Evolutionary conservation across 2,329 filamentous ascomycete genomes (phyloP).

Genomic region (Raffaelea ambrosiae): DNA sequence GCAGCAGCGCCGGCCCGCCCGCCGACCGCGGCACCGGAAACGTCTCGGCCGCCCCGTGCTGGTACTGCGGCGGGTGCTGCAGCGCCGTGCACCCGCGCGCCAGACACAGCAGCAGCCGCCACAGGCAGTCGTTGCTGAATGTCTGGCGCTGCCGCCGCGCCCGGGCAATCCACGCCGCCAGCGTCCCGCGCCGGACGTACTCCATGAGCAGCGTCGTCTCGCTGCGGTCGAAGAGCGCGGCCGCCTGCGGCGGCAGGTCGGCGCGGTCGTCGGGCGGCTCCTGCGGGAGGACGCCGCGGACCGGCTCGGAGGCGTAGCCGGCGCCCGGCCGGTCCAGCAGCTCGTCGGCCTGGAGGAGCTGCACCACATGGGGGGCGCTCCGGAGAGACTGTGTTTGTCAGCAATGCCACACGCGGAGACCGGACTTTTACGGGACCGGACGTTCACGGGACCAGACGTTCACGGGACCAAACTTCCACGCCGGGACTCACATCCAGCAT

Average conservation of each 20-base stretch:
- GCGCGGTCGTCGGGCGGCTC: neutral
- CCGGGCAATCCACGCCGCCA: slow-evolving; percentile 8
- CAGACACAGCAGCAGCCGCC: slow-evolving; percentile 13
- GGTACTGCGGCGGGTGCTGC: slow-evolving; percentile 8
- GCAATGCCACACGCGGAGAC: neutral
- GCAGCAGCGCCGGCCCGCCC: no score
- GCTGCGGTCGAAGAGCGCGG: neutral
- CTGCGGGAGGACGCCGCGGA: slow-evolving; percentile 1
- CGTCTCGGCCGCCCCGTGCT: neutral
- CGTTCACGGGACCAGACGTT: no score
- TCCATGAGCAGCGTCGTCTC: slow-evolving; percentile 8
- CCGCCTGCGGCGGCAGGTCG: no score
- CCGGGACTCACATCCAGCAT: neutral
- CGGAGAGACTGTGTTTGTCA: slow-evolving; percentile 1
- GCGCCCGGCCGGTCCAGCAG: slow-evolving; percentile 1
- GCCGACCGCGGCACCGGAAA: neutral
- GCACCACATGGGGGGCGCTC: slow-evolving; percentile 7
- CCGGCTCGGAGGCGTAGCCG: neutral
- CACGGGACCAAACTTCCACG: no score
- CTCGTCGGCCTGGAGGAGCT: slow-evolving; percentile 1
- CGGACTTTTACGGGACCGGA: no score
- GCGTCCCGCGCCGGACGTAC: slow-evolving; percentile 4
- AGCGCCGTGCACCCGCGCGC: slow-evolving; percentile 12
- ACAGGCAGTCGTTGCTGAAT: slow-evolving; percentile 6
- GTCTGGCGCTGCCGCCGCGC: neutral